phyloP scores from a whole-genome alignment of 2,329 filamentous ascomycete genomes.

The Colletotrichum lupini region DNA sequence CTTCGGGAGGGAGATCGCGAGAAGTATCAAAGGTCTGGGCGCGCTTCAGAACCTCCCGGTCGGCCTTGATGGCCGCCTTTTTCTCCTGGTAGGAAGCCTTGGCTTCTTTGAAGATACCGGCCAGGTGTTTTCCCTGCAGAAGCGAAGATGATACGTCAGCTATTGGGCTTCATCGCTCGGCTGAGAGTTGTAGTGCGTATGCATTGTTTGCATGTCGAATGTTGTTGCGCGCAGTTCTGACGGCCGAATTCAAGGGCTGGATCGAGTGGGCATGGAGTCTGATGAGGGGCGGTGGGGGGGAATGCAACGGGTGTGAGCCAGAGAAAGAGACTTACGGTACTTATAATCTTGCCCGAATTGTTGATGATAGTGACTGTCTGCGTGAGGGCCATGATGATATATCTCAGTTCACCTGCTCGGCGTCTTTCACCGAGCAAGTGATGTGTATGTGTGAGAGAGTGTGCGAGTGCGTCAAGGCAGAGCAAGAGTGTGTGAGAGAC shows the following conservation, averaged over 20 bases:
- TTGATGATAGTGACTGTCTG: slow-evolving; percentile 92
- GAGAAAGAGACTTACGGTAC: slow-evolving; percentile 70
- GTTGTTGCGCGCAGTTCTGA: slow-evolving; percentile 2
- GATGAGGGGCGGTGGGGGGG: slow-evolving; percentile 27
- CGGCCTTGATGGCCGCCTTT: slow-evolving; percentile 82
- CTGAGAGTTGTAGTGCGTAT: slow-evolving; percentile 15
- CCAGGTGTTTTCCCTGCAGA: slow-evolving; percentile 84
- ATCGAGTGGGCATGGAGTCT: slow-evolving; percentile 12
- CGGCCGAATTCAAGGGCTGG: neutral
- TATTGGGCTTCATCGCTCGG: slow-evolving; percentile 1
- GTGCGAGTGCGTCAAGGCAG: neutral
- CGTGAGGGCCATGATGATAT: slow-evolving; percentile 53
- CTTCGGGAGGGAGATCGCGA: slow-evolving; percentile 37
- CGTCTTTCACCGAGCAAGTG: neutral
- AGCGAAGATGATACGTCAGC: slow-evolving; percentile 31
- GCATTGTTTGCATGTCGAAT: slow-evolving; percentile 18
- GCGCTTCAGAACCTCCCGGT: slow-evolving; percentile 66
- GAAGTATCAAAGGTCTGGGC: slow-evolving; percentile 66
- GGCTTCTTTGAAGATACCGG: slow-evolving; percentile 92
- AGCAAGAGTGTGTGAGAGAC: slow-evolving; percentile 4
- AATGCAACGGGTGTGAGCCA: slow-evolving; percentile 21
- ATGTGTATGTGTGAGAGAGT: neutral
- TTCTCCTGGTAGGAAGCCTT: slow-evolving; percentile 88
- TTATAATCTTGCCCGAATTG: slow-evolving; percentile 90
- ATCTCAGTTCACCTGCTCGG: slow-evolving; percentile 3